phyloP scores from a whole-genome alignment of 2,329 filamentous ascomycete genomes.

The Raffaelea ambrosiae region DNA sequence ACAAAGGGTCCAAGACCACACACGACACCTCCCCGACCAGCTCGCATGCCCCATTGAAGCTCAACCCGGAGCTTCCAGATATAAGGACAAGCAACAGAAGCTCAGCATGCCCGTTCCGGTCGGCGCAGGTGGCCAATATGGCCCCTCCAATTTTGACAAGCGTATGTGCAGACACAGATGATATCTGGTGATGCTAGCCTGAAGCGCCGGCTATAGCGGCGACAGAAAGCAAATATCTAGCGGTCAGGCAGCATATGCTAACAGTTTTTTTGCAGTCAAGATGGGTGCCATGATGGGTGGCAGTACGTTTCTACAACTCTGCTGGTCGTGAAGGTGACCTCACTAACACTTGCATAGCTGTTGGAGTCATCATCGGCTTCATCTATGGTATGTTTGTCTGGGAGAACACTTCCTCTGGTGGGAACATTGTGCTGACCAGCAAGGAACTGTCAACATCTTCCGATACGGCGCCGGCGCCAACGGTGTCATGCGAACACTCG shows the following conservation, averaged over 20 bases:
- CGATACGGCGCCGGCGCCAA: slow-evolving; percentile 89
- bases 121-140: slow-evolving; percentile 20
- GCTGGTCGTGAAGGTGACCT: neutral
- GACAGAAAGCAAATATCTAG: too few species aligned
- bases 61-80: too few species aligned
- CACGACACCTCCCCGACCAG: too few species aligned
- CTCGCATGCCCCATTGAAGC: too few species aligned
- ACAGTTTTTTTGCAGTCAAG: slow-evolving; percentile 55
- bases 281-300: slow-evolving; percentile 99
- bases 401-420: too few species aligned
- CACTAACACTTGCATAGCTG: slow-evolving; percentile 51
- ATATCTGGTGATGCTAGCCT: too few species aligned
- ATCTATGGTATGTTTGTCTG: slow-evolving; percentile 65
- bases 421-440: too few species aligned
- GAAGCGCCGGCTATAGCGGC: too few species aligned
- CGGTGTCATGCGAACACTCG: slow-evolving; percentile 86
- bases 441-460: slow-evolving; percentile 89
- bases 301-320: slow-evolving; percentile 56
- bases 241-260: too few species aligned
- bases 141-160: slow-evolving; percentile 47
- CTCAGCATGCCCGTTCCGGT: slow-evolving; percentile 23
- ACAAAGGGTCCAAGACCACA: too few species aligned
- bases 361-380: slow-evolving; percentile 94
- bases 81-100: neutral
- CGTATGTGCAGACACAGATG: slow-evolving; percentile 5